Conservation (phyloP, 2,329 filamentous ascomycete species). For the Neonectria faginata region DNA sequence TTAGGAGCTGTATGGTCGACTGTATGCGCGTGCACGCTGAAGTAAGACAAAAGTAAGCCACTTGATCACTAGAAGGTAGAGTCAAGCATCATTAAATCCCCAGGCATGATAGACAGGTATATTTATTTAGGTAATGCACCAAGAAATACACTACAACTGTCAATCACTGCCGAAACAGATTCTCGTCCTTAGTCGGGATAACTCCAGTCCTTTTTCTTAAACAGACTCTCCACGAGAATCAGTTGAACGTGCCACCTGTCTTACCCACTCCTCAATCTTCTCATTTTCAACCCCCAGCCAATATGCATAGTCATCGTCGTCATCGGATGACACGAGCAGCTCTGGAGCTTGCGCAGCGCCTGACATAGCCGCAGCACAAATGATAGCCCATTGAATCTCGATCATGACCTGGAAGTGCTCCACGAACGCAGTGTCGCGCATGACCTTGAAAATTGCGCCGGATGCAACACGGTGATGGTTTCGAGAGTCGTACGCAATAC, state of each 20-base stretch:
- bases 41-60: too few relatives aligned
- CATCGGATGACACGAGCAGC: not conserved
- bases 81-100: too few relatives aligned
- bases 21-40: too few relatives aligned
- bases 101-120: too few relatives aligned
- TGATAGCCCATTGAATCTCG: not conserved
- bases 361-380: constrained; percentile 3
- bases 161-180: not conserved
- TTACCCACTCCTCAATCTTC: not conserved
- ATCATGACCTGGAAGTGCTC: not conserved
- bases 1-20: too few relatives aligned
- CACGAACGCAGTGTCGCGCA: not conserved
- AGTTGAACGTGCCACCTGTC: too few relatives aligned
- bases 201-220: not conserved
- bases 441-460: constrained; percentile 1
- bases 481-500: too few relatives aligned
- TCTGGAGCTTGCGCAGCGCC: not conserved
- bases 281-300: not conserved
- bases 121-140: not conserved
- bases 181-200: not conserved
- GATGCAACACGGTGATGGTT: not conserved
- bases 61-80: too few relatives aligned
- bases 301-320: not conserved
- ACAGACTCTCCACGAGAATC: too few relatives aligned
- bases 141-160: not conserved